Evolutionary conservation across 257 asterid genomes (phyloP), one percentile per base, ranked within the genome.

Genomic region (Ajuga chamaepitys): DNA sequence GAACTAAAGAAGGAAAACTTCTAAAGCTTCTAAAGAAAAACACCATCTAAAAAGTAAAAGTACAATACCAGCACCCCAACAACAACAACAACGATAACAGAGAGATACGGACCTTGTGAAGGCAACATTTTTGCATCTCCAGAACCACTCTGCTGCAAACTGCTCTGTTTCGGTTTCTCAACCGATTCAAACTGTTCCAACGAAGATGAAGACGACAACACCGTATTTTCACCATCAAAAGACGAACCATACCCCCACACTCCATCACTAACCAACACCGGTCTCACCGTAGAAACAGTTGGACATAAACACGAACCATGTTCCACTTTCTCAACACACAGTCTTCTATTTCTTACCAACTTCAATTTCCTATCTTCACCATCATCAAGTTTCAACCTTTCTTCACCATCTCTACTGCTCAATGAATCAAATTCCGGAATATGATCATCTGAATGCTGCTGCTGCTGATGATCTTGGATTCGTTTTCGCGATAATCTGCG

Each of bases 401-500:
- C 70, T 48, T 45, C 24, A 25, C 40, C 64, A 40, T 41, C 42
- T 47, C 54, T 28, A 57, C 18, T 40, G 28, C 35, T 24, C 34
- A 45, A 70, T 20, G 10, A 17, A 20, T 70, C 72, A 25, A 42
- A 34, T 17, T 68, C 78, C 21, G 54, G 35, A 42, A 48, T 51
- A 13, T 25, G 8, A 41, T 22, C 58, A 14, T 53, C 80, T 1
- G 66, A 37, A 35, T 53, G 47, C 63, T 54, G 44, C 10, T 45
- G 65, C 54, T 44, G 59, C 16, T 17, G 30, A 25, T 66, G 72
- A 54, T 21, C 63, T 56, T 52, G 69, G 24, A 64, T 71, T 41
- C 56, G 68, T 55, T 58, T 70, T 62, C 28, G 82, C 5, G 72
- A 82, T 68, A 88, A 72, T 79, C 73, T 69, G 25, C 78, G 81